These are phyloP conservation scores for Saccharum officinarum DNA, from an alignment of 176 grass and related monocot genomes.

Conservation along the genomic window DNA sequence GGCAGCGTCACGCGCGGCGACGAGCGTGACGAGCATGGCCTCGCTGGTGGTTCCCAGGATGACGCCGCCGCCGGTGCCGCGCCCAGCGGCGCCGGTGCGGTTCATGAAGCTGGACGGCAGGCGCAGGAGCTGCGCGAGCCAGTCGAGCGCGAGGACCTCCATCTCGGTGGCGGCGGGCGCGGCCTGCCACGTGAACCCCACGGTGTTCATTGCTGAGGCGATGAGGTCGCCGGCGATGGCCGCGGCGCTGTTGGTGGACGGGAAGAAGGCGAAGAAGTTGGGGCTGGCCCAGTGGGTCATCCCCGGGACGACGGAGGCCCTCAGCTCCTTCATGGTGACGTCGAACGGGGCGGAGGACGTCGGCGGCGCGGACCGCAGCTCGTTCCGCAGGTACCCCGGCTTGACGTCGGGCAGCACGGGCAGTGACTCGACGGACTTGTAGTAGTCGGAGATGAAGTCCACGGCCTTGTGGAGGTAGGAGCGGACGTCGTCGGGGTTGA, in stretches of 20 bases:
- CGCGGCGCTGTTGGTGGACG: conserved; percentile 6
- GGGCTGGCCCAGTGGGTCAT: conserved; percentile 11
- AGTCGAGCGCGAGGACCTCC: no score
- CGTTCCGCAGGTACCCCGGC: not conserved
- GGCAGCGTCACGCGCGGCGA: not conserved
- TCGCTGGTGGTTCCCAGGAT: no score
- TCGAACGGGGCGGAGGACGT: not conserved
- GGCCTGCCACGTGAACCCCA: conserved; percentile 9
- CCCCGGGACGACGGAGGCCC: not conserved
- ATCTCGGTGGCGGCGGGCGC: not conserved
- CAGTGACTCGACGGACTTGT: not conserved
- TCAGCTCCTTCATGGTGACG: conserved; percentile 10
- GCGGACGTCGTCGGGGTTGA: not conserved
- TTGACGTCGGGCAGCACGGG: not conserved
- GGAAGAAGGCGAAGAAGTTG: conserved; percentile 5
- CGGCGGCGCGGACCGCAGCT: not conserved
- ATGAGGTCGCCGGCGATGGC: conserved; percentile 15
- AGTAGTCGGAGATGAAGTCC: not conserved
- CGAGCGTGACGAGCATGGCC: not conserved
- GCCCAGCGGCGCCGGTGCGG: no score
- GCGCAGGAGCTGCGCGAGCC: no score
- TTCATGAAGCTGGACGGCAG: no score
- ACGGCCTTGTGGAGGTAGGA: not conserved
- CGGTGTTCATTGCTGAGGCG: conserved; percentile 9
- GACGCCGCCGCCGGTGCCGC: no score